phyloP scores from a whole-genome alignment of 2,329 filamentous ascomycete genomes.

The Colletotrichum sp. region DNA sequence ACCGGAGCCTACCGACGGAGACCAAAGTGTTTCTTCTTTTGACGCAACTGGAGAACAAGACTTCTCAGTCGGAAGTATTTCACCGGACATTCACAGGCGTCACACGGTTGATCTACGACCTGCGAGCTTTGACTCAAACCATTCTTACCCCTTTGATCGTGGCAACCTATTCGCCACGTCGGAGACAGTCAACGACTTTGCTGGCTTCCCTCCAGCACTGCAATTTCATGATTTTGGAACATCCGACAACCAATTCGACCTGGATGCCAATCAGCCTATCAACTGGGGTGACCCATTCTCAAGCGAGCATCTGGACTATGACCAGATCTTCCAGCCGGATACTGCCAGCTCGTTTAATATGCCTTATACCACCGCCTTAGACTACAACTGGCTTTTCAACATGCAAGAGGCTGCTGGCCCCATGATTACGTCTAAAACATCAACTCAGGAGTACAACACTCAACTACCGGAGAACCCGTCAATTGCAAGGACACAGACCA shows the following conservation, averaged over 20 bases:
- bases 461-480: background rate
- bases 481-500: background rate
- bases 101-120: background rate
- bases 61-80: background rate
- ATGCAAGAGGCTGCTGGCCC: conserved; percentile 37
- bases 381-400: conserved; percentile 69
- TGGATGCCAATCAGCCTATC: background rate
- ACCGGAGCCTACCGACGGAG: conserved; percentile 1
- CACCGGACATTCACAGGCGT: background rate
- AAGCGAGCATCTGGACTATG: conserved; percentile 37
- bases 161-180: background rate
- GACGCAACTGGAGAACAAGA: background rate
- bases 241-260: background rate
- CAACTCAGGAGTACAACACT: background rate
- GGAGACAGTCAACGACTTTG: background rate
- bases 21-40: background rate
- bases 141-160: background rate
- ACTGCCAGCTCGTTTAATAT: conserved; percentile 70
- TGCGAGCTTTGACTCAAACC: background rate
- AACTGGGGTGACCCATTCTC: background rate
- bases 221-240: background rate
- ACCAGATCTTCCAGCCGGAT: conserved; percentile 64
- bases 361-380: conserved; percentile 66
- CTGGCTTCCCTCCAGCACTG: background rate
- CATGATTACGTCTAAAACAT: background rate